Conservation (phyloP, 2,329 filamentous ascomycete species). For the Tolypocladium ophioglossoides region DNA sequence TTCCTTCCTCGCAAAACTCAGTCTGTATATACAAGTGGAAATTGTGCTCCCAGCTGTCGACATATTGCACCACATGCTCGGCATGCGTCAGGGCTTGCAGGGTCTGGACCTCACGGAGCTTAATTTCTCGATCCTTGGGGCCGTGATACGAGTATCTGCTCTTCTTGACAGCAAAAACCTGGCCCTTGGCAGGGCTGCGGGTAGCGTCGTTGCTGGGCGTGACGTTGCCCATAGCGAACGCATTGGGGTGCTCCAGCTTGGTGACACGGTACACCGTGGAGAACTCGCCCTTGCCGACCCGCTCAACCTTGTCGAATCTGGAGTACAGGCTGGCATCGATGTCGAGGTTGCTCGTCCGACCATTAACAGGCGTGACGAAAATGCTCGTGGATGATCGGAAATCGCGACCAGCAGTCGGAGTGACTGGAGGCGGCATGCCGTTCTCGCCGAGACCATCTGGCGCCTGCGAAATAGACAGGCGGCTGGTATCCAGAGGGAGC, state of each 20-base stretch:
- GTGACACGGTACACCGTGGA: slow-evolving; percentile 82
- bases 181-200: slow-evolving; percentile 40
- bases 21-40: slow-evolving; percentile 92
- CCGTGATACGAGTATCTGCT: slow-evolving; percentile 72
- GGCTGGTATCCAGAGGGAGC: slow-evolving; percentile 69
- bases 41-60: slow-evolving; percentile 81
- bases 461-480: slow-evolving; percentile 67
- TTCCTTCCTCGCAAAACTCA: slow-evolving; percentile 92
- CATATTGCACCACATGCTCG: slow-evolving; percentile 76
- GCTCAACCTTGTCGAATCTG: slow-evolving; percentile 71
- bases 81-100: slow-evolving; percentile 66
- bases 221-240: slow-evolving; percentile 29
- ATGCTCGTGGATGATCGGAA: slow-evolving; percentile 37
- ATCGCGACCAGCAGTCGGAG: slow-evolving; percentile 58
- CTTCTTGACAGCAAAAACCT: slow-evolving; percentile 90
- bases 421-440: slow-evolving; percentile 52
- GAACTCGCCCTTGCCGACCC: slow-evolving; percentile 82
- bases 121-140: slow-evolving; percentile 66
- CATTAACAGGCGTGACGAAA: slow-evolving; percentile 60
- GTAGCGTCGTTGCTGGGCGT: slow-evolving; percentile 38
- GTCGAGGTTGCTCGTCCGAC: slow-evolving; percentile 55
- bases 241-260: slow-evolving; percentile 18
- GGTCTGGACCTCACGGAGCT: slow-evolving; percentile 74
- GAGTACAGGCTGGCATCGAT: slow-evolving; percentile 63
- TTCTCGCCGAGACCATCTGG: slow-evolving; percentile 23